Percentiles rank a stretch among this genome's conserved stretches.
Conservation (phyloP, 495 filamentous ascomycete species). For the Choiromyces venosus region DNA sequence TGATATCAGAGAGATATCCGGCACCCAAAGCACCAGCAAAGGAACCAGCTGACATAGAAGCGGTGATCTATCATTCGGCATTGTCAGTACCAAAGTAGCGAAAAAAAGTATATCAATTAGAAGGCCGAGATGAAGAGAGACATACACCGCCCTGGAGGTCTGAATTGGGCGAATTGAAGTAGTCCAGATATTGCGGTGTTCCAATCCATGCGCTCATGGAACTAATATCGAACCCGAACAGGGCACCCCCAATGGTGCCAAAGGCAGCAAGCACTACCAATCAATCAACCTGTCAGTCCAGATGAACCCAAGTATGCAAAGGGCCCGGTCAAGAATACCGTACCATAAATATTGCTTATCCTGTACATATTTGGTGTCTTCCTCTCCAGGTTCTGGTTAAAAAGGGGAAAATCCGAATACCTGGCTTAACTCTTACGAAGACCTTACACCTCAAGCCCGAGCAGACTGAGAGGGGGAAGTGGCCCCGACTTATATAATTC, state of each 20-base stretch:
- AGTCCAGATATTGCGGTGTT: conserved; percentile 57
- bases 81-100: neutral
- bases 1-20: conserved; percentile 59
- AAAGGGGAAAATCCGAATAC: neutral
- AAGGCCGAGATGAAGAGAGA: neutral
- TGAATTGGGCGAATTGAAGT: conserved; percentile 53
- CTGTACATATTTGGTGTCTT: conserved; percentile 44
- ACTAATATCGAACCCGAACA: conserved; percentile 78
- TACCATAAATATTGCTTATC: conserved; percentile 50
- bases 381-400: conserved; percentile 7
- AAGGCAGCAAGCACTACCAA: conserved; percentile 49
- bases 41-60: conserved; percentile 69
- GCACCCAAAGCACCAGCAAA: conserved; percentile 66
- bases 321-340: neutral
- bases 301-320: neutral
- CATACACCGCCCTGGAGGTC: conserved; percentile 37
- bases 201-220: conserved; percentile 74
- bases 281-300: conserved; percentile 7
- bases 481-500: neutral
- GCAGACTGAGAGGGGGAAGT: neutral
- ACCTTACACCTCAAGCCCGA: neutral
- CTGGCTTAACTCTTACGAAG: neutral
- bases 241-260: conserved; percentile 62
- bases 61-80: conserved; percentile 49
- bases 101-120: neutral